These are phyloP conservation scores for Zasmidium angulare DNA, from an alignment of 2,329 filamentous ascomycete species.

Conservation along the genomic window DNA sequence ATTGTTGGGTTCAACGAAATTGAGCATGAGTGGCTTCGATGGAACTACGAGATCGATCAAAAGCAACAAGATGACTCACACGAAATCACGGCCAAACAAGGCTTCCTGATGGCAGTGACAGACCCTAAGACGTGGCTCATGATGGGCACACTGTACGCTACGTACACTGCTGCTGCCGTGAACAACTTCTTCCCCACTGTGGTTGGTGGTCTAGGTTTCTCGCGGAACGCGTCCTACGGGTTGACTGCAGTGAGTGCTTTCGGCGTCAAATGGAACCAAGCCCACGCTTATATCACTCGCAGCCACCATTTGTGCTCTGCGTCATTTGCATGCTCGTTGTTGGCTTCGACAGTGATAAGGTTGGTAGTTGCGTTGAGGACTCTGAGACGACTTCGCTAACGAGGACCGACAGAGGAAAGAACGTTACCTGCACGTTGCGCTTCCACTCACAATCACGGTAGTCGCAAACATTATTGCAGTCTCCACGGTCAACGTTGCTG, in stretches of 20 bases:
- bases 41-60: conserved; percentile 23
- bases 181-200: conserved; percentile 39
- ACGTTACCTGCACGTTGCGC: conserved; percentile 59
- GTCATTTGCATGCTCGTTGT: conserved; percentile 24
- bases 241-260: conserved; percentile 14
- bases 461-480: conserved; percentile 62
- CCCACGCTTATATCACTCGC: background rate
- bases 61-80: conserved; percentile 21
- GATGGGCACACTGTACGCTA: conserved; percentile 21
- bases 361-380: background rate
- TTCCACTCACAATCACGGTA: conserved; percentile 55
- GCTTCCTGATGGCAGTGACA: conserved; percentile 25
- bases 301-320: conserved; percentile 22
- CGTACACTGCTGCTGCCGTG: conserved; percentile 20
- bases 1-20: conserved; percentile 16
- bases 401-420: conserved; percentile 12
- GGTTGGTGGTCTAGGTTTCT: conserved; percentile 40
- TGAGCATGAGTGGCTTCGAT: conserved; percentile 22
- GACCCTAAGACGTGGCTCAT: conserved; percentile 27
- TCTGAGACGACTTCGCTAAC: background rate
- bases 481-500: conserved; percentile 56
- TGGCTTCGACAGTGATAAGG: conserved; percentile 22
- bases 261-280: background rate
- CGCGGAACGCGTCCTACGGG: conserved; percentile 15
- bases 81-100: conserved; percentile 21